Conservation (phyloP, 441 rosid species). For the Jatropha multifida region DNA sequence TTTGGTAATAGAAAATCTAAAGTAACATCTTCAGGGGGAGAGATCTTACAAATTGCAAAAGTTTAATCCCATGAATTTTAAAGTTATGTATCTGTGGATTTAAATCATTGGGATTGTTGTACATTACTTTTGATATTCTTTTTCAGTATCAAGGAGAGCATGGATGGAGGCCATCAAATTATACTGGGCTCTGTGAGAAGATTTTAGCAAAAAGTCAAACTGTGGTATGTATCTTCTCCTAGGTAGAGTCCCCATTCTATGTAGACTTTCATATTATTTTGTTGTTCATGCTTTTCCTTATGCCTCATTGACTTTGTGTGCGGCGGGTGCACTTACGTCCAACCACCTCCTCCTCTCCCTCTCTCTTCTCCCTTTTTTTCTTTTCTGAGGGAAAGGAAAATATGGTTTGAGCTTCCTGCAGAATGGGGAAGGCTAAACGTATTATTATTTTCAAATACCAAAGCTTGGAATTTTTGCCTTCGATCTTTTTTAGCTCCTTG, state of each 20-base stretch:
- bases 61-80: background rate
- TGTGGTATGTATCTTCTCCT: conserved; percentile 60
- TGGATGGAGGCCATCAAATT: conserved; percentile 89
- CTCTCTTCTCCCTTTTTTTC: too few species aligned
- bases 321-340: too few species aligned
- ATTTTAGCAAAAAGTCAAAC: conserved; percentile 91
- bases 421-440: background rate
- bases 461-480: background rate
- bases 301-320: too few species aligned
- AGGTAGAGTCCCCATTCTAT: too few species aligned
- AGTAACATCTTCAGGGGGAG: background rate
- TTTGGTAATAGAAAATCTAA: background rate
- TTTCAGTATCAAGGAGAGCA: conserved; percentile 89
- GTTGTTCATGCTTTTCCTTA: too few species aligned
- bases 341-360: too few species aligned
- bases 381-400: too few species aligned
- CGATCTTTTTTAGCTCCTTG: background rate
- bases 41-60: too few species aligned
- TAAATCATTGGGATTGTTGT: background rate
- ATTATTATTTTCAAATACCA: background rate
- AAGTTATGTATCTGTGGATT: background rate
- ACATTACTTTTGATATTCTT: conserved; percentile 7
- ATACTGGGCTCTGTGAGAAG: conserved; percentile 92
- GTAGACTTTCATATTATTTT: too few species aligned
- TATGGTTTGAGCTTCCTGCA: too few species aligned